These are phyloP conservation scores for Blastomyces silverae DNA, from an alignment of 2,329 filamentous ascomycete species.

Conservation along the genomic window DNA sequence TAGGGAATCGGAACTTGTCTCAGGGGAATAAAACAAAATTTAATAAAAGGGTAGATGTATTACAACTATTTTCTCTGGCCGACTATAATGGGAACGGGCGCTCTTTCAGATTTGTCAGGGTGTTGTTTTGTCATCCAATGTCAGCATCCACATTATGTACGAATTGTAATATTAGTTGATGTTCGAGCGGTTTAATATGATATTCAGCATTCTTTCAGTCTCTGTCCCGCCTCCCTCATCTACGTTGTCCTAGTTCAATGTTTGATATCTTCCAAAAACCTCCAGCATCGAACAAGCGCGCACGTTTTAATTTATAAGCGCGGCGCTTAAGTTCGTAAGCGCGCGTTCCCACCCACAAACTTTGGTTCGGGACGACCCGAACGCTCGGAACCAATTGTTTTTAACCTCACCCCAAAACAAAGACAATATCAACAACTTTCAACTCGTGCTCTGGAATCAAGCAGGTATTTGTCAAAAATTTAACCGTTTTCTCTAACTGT, in stretches of 20 bases:
- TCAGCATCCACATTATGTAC: neutral
- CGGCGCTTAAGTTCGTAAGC: neutral
- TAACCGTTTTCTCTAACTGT: neutral
- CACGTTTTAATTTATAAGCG: neutral
- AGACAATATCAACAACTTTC: neutral
- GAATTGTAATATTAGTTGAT: neutral
- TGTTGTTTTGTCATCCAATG: neutral
- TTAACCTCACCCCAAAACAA: neutral
- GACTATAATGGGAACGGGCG: neutral
- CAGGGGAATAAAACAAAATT: neutral
- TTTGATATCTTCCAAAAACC: neutral
- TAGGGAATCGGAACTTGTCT: neutral
- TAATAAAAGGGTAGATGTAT: neutral
- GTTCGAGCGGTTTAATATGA: neutral
- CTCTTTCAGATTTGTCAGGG: too few species aligned
- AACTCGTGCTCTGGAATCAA: neutral
- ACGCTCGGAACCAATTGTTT: neutral
- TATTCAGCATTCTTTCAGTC: neutral
- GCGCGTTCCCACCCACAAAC: neutral
- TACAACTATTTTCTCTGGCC: neutral
- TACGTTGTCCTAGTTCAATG: neutral
- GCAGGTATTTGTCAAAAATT: neutral
- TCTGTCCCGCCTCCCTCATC: neutral
- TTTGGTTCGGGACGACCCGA: conserved; percentile 6
- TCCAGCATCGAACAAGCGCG: neutral